Conservation (phyloP, 495 filamentous ascomycete species). For the Neurospora sp. region DNA sequence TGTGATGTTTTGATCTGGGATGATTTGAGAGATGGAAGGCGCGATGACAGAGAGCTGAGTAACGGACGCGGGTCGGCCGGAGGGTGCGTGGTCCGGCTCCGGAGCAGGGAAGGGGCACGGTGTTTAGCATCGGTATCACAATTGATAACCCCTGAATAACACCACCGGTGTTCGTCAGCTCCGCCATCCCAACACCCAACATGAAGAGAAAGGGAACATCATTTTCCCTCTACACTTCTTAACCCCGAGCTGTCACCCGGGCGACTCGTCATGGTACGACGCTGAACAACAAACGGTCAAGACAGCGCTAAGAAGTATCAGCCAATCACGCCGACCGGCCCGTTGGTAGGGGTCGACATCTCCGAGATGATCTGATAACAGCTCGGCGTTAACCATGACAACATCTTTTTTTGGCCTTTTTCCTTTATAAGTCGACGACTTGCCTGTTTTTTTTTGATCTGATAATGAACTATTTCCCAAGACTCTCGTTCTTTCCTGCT, state of each 20-base stretch:
- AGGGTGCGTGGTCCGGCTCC: not conserved
- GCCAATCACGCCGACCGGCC: not conserved
- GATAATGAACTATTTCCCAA: not conserved
- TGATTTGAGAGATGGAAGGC: not conserved
- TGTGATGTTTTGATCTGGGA: not conserved
- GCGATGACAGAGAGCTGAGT: not conserved
- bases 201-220: not conserved
- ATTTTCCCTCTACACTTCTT: not conserved
- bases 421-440: not conserved
- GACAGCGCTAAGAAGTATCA: not conserved
- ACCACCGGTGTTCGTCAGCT: not conserved
- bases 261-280: not conserved
- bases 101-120: not conserved
- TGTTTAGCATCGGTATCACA: not conserved
- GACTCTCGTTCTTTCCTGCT: not conserved
- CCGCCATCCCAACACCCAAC: not conserved
- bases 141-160: not conserved
- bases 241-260: not conserved
- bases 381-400: not conserved
- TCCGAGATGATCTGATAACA: not conserved
- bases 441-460: not conserved
- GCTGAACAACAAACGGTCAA: not conserved
- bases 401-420: not conserved
- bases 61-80: not conserved
- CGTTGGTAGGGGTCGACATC: not conserved